These are phyloP conservation scores for Isoetes engelmannii DNA, from an alignment of 83 land plant genomes.

Conservation along the genomic window DNA sequence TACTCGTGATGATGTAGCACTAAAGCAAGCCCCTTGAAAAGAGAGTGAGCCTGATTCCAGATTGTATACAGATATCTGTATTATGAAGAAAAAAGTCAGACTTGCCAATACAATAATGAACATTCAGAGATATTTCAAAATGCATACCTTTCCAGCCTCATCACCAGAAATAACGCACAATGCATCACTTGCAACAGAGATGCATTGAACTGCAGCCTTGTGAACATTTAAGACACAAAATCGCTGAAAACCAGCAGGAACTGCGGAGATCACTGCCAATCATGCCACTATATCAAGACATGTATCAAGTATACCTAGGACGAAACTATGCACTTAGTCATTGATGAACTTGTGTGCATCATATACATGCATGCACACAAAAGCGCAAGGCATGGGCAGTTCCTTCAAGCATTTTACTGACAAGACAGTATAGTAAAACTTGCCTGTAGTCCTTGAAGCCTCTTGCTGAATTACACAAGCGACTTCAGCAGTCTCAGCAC, in stretches of 20 bases:
- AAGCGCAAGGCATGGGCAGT: neutral
- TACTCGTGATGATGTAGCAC: constrained; percentile 32
- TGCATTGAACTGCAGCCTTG: constrained; percentile 33
- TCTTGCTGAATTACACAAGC: constrained; percentile 17
- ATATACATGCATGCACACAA: neutral
- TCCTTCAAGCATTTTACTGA: too few species aligned
- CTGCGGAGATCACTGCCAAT: too few species aligned
- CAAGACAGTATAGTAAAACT: too few species aligned
- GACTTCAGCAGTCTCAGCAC: constrained; percentile 25
- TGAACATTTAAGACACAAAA: constrained; percentile 18
- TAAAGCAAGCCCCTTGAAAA: constrained; percentile 26
- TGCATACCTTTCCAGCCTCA: constrained; percentile 52
- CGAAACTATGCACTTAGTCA: too few species aligned
- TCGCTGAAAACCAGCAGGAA: constrained; percentile 33
- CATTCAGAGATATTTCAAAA: neutral
- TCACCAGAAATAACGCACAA: constrained; percentile 41
- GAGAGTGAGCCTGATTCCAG: constrained; percentile 16
- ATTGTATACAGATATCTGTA: constrained; percentile 54
- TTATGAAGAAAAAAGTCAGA: neutral
- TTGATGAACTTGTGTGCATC: too few species aligned
- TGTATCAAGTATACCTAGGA: too few species aligned
- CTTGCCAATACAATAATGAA: neutral
- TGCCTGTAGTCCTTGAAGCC: too few species aligned
- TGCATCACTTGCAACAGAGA: constrained; percentile 33
- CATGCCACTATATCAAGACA: too few species aligned